phyloP scores from a whole-genome alignment of 345 rosid genomes.

The Cardamine chenopodiifolia region DNA sequence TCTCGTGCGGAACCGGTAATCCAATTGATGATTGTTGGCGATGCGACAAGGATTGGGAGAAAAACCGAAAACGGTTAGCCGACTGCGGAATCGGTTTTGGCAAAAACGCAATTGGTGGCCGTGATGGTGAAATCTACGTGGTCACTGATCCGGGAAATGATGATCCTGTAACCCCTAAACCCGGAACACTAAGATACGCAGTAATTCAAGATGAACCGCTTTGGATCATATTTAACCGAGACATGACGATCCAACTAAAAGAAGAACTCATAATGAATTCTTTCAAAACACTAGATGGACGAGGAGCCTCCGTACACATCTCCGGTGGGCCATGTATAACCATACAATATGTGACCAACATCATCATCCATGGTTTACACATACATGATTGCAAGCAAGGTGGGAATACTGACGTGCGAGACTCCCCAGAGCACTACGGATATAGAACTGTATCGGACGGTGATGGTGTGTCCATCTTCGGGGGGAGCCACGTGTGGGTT shows the following conservation, averaged over 20 bases:
- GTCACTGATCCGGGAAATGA: conserved; percentile 64
- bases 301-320: conserved; percentile 81
- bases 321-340: conserved; percentile 90
- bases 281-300: conserved; percentile 77
- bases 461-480: conserved; percentile 78
- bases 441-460: conserved; percentile 79
- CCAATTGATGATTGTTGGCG: conserved; percentile 91
- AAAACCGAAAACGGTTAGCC: conserved; percentile 66
- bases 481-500: conserved; percentile 83
- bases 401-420: conserved; percentile 74
- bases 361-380: conserved; percentile 69
- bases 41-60: conserved; percentile 76
- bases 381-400: conserved; percentile 86
- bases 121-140: conserved; percentile 69
- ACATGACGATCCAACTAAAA: conserved; percentile 74
- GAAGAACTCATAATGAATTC: conserved; percentile 86
- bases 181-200: conserved; percentile 70
- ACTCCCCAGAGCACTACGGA: conserved; percentile 69
- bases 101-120: conserved; percentile 72
- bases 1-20: conserved; percentile 75
- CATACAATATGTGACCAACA: conserved; percentile 70
- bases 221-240: conserved; percentile 74
- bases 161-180: conserved; percentile 70
- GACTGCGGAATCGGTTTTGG: conserved; percentile 85
- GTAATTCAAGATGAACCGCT: conserved; percentile 73